Evolutionary conservation across 805 yeast genomes (phyloP).

Genomic region (Debaryomyces maramus): DNA sequence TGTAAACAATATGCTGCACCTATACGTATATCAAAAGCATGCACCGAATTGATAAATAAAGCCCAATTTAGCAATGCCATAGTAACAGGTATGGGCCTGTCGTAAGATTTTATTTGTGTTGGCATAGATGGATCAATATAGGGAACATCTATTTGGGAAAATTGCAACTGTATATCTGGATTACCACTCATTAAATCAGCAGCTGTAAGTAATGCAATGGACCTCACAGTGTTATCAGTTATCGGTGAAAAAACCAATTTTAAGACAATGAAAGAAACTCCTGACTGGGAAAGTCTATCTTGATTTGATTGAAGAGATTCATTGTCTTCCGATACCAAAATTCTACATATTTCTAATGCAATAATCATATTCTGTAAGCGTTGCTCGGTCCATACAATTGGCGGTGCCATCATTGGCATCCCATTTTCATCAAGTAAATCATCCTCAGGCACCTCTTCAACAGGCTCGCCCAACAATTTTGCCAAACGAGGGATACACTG

Average conservation of each 20-base stretch:
- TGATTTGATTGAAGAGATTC: conserved; percentile 66
- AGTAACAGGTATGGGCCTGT: conserved; percentile 60
- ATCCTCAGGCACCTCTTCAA: conserved; percentile 37
- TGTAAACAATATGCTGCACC: conserved; percentile 67
- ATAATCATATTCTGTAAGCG: conserved; percentile 63
- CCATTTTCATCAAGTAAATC: conserved; percentile 14
- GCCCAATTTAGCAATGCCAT: conserved; percentile 83
- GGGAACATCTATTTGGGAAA: conserved; percentile 87
- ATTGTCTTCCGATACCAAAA: conserved; percentile 71
- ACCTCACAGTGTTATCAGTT: conserved; percentile 66
- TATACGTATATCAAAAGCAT: conserved; percentile 75
- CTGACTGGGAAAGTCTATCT: conserved; percentile 54
- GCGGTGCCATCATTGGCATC: conserved; percentile 19
- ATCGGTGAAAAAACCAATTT: conserved; percentile 67
- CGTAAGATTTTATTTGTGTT: conserved; percentile 35
- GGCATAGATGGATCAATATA: conserved; percentile 76
- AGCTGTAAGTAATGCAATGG: conserved; percentile 67
- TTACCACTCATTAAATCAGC: conserved; percentile 76
- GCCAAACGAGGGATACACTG: conserved; percentile 71
- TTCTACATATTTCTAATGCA: conserved; percentile 67
- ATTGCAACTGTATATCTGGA: conserved; percentile 62
- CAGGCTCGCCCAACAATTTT: conserved; percentile 60
- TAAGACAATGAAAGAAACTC: conserved; percentile 63
- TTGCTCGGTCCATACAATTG: conserved; percentile 77
- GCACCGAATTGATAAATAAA: conserved; percentile 74